Evolutionary conservation across 768 basidiomycete genomes (phyloP), one percentile per base, ranked within the genome.

Genomic region (Hygrophoropsis aurantiaca): DNA sequence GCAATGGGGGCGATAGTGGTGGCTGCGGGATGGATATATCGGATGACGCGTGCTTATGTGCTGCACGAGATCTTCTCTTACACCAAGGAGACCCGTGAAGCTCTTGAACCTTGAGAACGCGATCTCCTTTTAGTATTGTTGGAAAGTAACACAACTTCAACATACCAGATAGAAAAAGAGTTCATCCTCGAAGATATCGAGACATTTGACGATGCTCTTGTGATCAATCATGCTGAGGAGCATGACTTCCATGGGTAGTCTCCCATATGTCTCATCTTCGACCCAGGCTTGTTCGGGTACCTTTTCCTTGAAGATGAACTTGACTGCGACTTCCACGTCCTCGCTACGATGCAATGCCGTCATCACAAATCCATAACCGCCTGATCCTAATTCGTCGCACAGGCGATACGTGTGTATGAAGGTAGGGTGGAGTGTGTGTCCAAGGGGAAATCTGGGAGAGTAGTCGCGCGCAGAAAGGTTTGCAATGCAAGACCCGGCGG

Each of bases 311-410:
- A 88, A 81, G 60, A 97, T 93, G 65, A 97, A 97, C 69, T 97
- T 97, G 66, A 97, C 88, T 0, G 94, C 94, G 44, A 94, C 93
- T 61, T 93, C 88, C 47, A 72, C 65, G 0, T 74, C 74, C 38
- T 78, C 74, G 24, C 53, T 56, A 11, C 79, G 81, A 60, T 90
- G 81, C 27, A 74, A 68, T 9, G 91, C 93, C 3, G 87, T 87
- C 79, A 95, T 89, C 21, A 97, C 94, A 62, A 97, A 97, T 2
- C 94, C 94, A 61, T 94, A 97, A 15, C 94, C 94, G 36, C 94
- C 94, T 9, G 84, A 83, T 34, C 94, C 94, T 20, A 97, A 75
- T 61, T 90, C 85, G 54, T 87, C 88, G 30, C 77, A 79, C 19
- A 89, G 79, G 30, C 71, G 61, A 57, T 89, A 91, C 39, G 59